phyloP scores from a whole-genome alignment of 257 asterid species.

The Echium plantagineum region DNA sequence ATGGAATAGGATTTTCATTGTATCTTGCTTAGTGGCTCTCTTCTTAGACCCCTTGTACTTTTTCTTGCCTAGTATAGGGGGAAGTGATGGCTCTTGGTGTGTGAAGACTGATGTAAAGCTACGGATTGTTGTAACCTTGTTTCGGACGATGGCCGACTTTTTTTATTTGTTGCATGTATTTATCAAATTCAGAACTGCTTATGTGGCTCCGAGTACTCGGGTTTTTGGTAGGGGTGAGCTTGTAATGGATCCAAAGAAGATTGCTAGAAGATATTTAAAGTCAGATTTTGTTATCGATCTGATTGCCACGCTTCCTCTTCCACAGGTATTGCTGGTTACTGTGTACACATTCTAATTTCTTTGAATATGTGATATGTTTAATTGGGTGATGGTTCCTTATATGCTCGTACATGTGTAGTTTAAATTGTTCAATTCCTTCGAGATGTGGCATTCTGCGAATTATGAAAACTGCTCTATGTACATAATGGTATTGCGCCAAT shows the following conservation, averaged over 20 bases:
- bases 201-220: constrained; percentile 85
- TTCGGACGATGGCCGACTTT: constrained; percentile 78
- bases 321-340: constrained; percentile 53
- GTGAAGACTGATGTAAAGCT: constrained; percentile 59
- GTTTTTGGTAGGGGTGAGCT: constrained; percentile 98
- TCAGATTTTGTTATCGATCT: constrained; percentile 79
- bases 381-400: background rate
- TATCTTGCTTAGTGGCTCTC: constrained; percentile 74
- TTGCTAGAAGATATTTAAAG: constrained; percentile 60
- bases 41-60: constrained; percentile 82
- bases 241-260: constrained; percentile 85
- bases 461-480: no score
- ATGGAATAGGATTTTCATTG: constrained; percentile 84
- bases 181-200: constrained; percentile 86
- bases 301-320: constrained; percentile 81
- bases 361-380: no score
- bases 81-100: constrained; percentile 48
- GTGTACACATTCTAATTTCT: background rate
- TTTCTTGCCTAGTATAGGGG: constrained; percentile 71
- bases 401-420: background rate
- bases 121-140: constrained; percentile 67
- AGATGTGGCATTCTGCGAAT: no score
- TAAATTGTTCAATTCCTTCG: no score
- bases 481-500: no score
- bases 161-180: constrained; percentile 74